Evolutionary conservation across 2,329 filamentous ascomycete genomes (phyloP).

Genomic region (Colletotrichum navitas): DNA sequence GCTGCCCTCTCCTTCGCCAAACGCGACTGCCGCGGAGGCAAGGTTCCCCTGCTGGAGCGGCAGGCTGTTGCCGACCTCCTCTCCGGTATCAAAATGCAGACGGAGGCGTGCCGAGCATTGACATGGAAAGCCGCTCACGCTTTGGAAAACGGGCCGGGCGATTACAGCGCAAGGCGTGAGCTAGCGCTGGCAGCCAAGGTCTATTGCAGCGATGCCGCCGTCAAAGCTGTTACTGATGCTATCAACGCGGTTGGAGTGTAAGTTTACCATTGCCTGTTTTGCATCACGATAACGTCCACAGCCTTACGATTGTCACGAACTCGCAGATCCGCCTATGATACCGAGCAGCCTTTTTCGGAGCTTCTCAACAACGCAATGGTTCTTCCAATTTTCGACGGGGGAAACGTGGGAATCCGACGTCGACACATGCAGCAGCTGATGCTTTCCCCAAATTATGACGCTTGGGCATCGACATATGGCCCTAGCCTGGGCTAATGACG

Average conservation of each 20-base stretch:
- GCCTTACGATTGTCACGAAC: neutral
- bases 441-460: constrained; percentile 12
- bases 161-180: constrained; percentile 57
- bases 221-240: constrained; percentile 61
- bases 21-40: constrained; percentile 59
- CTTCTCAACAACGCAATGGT: constrained; percentile 30
- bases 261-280: constrained; percentile 35
- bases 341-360: constrained; percentile 1
- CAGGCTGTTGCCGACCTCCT: constrained; percentile 66
- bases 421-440: constrained; percentile 32
- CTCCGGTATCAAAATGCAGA: constrained; percentile 64
- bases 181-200: constrained; percentile 64
- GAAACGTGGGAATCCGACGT: constrained; percentile 40
- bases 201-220: constrained; percentile 62
- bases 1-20: constrained; percentile 64
- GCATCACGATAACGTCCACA: fast-evolving
- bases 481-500: neutral
- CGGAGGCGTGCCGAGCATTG: constrained; percentile 62
- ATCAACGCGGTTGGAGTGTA: constrained; percentile 66
- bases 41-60: constrained; percentile 58
- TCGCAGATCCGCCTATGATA: constrained; percentile 5
- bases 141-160: constrained; percentile 56
- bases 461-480: constrained; percentile 12
- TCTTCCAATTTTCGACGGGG: constrained; percentile 41
- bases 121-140: constrained; percentile 65